Conservation (phyloP, 257 asterid species). For the Nicotiana obtusifolia region DNA sequence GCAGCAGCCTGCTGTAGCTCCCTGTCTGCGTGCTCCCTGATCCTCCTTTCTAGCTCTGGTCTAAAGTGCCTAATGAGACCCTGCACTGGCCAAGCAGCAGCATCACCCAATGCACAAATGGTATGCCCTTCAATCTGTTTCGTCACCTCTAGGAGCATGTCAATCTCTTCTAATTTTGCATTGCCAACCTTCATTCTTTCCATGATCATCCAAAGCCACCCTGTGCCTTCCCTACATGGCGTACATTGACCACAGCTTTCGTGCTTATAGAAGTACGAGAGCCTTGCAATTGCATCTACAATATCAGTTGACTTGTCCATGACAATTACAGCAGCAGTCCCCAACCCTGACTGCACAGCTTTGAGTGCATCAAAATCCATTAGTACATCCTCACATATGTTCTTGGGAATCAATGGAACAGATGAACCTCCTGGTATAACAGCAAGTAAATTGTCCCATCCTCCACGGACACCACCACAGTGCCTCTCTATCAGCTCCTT, state of each 20-base stretch:
- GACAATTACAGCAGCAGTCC: constrained; percentile 97
- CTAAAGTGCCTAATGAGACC: constrained; percentile 97
- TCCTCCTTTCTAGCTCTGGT: constrained; percentile 95
- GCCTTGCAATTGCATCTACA: constrained; percentile 93
- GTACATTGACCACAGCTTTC: constrained; percentile 99
- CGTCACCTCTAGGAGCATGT: constrained; percentile 97
- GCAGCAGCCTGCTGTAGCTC: constrained; percentile 79
- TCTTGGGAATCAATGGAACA: constrained; percentile 81
- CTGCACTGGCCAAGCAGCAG: constrained; percentile 99
- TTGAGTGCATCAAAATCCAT: constrained; percentile 99
- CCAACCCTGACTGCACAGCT: constrained; percentile 93
- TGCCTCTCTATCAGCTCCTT: constrained; percentile 91
- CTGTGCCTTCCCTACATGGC: constrained; percentile 98
- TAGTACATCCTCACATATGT: constrained; percentile 83
- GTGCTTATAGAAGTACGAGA: constrained; percentile 94
- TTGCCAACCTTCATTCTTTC: constrained; percentile 97
- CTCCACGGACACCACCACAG: constrained; percentile 98
- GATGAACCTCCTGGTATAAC: constrained; percentile 97
- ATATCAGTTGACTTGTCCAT: constrained; percentile 97
- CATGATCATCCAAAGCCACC: constrained; percentile 99
- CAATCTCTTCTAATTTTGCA: constrained; percentile 95
- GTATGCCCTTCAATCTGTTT: constrained; percentile 99
- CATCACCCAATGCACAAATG: constrained; percentile 97
- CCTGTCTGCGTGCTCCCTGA: constrained; percentile 85
- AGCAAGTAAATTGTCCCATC: constrained; percentile 97